Evolutionary conservation across 768 basidiomycete genomes (phyloP), one percentile per base, ranked within the genome.

Genomic region (Chalciporus chontae): DNA sequence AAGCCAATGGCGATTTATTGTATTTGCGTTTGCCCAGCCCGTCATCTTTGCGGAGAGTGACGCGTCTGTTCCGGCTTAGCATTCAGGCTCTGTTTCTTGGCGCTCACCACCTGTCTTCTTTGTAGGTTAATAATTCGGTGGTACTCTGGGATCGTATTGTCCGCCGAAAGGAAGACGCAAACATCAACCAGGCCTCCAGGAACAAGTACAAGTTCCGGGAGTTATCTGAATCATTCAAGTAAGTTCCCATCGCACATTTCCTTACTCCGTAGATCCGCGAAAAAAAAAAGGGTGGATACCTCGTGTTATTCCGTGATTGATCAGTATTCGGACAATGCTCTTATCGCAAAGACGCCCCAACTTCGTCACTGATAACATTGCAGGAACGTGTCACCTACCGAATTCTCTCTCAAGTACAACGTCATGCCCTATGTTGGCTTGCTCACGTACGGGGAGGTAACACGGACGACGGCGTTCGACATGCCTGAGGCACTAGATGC

Each of bases 61-160:
- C 40, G 24, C 43, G 37, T 50, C 17, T 37, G 52, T 52, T 44
- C 50, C 47, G 40, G 34, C 40, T 43, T 26, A 39, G 62, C 65
- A 59, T 58, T 9, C 63, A 63, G 51, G 71, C 19, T 41, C 42
- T 50, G 44, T 41, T 24, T 45, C 44, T 37, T 24, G 47, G 45
- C 45, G 6, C 43, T 56, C 40, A 58, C 48, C 40, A 43, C 41
- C 43, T 36, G 29, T 38, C 57, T 53, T 52, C 47, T 51, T 57
- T 46, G 44, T 60, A 87, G 85, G 75, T 77, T 4, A 73, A 81
- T 51, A 90, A 90, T 64, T 77, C 85, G 17, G 86, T 94, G 5
- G 90, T 94, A 32, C 77, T 94, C 14, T 95, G 93, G 93, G 93
- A 95, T 69, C 83, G 87, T 34, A 94, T 95, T 63, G 77, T 95